phyloP scores from a whole-genome alignment of 495 filamentous ascomycete genomes.

The Zalerion maritima region DNA sequence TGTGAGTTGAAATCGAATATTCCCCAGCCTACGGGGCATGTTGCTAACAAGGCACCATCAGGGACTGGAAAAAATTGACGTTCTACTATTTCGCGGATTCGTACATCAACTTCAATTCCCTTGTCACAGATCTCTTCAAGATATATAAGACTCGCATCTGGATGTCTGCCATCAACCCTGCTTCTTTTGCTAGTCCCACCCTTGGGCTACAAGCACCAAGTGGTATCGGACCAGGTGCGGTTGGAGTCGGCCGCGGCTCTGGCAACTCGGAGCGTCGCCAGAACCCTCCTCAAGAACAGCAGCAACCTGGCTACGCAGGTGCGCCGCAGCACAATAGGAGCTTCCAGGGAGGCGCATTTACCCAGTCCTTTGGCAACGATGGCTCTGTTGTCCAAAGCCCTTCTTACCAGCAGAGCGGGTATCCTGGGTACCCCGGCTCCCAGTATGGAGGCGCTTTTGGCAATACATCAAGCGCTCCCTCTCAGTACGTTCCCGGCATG shows the following conservation, averaged over 20 bases:
- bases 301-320: slow-evolving; percentile 15
- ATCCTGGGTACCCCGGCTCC: slow-evolving; percentile 25
- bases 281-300: slow-evolving; percentile 30
- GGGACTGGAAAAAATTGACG: slow-evolving; percentile 97
- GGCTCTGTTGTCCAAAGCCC: slow-evolving; percentile 16
- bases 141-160: slow-evolving; percentile 98
- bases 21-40: not conserved
- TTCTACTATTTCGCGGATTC: slow-evolving; percentile 97
- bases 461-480: no score
- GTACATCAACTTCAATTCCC: slow-evolving; percentile 96
- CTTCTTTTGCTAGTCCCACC: slow-evolving; percentile 80
- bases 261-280: slow-evolving; percentile 31
- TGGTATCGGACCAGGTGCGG: slow-evolving; percentile 46
- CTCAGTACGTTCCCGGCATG: slow-evolving; percentile 19
- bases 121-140: slow-evolving; percentile 95
- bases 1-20: slow-evolving; percentile 43
- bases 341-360: slow-evolving; percentile 14
- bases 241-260: slow-evolving; percentile 27
- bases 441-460: slow-evolving; percentile 25
- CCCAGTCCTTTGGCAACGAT: slow-evolving; percentile 21
- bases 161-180: slow-evolving; percentile 99
- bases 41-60: slow-evolving; percentile 25
- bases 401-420: no score
- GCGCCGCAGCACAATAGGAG: slow-evolving; percentile 21
- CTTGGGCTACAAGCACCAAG: slow-evolving; percentile 53